Conservation (phyloP, 2,329 filamentous ascomycete genomes). For the Byssochlamys sp. region DNA sequence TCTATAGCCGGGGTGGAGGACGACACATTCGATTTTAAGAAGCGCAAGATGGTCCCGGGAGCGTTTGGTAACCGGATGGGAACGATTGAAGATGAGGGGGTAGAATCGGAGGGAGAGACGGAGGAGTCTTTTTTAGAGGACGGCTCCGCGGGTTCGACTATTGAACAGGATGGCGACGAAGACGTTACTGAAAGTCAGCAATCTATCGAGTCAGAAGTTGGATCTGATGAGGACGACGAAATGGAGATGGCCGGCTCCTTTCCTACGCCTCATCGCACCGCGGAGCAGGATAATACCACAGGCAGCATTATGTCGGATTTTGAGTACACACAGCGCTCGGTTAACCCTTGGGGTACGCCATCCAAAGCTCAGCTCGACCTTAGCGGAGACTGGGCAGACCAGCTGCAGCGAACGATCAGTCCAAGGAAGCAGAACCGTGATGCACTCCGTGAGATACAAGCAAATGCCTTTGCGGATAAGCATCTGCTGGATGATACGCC, state of each 20-base stretch:
- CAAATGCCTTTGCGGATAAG: slow-evolving; percentile 45
- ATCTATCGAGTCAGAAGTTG: slow-evolving; percentile 56
- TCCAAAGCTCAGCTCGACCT: slow-evolving; percentile 45
- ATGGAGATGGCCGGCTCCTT: slow-evolving; percentile 77
- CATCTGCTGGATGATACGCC: slow-evolving; percentile 28
- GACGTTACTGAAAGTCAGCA: slow-evolving; percentile 42
- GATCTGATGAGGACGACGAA: slow-evolving; percentile 57
- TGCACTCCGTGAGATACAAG: slow-evolving; percentile 58
- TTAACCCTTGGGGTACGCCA: slow-evolving; percentile 37
- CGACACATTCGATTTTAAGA: slow-evolving; percentile 51
- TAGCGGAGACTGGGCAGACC: slow-evolving; percentile 84
- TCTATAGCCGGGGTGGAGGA: slow-evolving; percentile 37
- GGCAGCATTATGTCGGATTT: slow-evolving; percentile 38
- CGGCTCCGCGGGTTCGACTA: slow-evolving; percentile 74
- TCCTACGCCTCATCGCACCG: slow-evolving; percentile 62
- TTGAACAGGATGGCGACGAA: slow-evolving; percentile 53
- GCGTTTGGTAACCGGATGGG: slow-evolving; percentile 58
- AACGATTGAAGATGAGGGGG: slow-evolving; percentile 45
- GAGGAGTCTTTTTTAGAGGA: slow-evolving; percentile 83
- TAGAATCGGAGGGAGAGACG: slow-evolving; percentile 25
- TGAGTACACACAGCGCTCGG: slow-evolving; percentile 31
- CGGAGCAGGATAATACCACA: slow-evolving; percentile 57
- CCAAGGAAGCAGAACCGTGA: slow-evolving; percentile 82
- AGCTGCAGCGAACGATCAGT: slow-evolving; percentile 86
- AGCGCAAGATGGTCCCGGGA: slow-evolving; percentile 57